Evolutionary conservation across 441 rosid species (phyloP).

Genomic region (Gossypium trilobum): DNA sequence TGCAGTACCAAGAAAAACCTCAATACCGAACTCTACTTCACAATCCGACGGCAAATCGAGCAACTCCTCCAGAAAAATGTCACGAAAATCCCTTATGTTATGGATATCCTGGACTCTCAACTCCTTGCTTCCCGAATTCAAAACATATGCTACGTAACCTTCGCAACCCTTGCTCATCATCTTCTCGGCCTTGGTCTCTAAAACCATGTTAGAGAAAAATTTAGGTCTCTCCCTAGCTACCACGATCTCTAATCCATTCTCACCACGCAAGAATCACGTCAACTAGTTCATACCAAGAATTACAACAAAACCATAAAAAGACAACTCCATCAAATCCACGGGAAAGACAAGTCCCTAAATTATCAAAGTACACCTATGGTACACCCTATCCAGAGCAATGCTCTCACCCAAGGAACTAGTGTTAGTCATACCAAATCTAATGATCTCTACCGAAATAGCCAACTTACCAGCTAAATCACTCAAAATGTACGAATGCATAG

Average conservation of each 20-base stretch:
- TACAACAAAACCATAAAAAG: background rate
- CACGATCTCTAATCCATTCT: background rate
- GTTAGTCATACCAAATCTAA: too few species aligned
- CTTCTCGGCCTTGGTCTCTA: background rate
- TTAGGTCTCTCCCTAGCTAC: too few species aligned
- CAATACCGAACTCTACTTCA: too few species aligned
- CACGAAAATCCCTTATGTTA: background rate
- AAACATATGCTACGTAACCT: background rate
- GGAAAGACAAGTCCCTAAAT: background rate
- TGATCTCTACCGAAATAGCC: too few species aligned
- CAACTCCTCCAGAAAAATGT: background rate
- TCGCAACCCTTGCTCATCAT: background rate
- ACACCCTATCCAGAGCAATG: too few species aligned
- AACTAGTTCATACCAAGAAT: background rate
- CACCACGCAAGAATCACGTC: too few species aligned
- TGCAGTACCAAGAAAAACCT: too few species aligned
- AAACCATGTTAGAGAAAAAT: background rate
- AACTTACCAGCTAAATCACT: too few species aligned
- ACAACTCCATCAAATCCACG: background rate
- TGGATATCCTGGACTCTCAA: background rate
- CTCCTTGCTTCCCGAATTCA: background rate
- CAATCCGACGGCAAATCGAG: too few species aligned
- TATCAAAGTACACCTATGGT: too few species aligned
- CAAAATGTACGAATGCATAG: too few species aligned
- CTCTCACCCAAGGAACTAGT: too few species aligned